Percentiles rank a stretch among this genome's conserved stretches.
Evolutionary conservation across 495 filamentous ascomycete species (phyloP).

Genomic region (Pseudotulostoma volvatum): DNA sequence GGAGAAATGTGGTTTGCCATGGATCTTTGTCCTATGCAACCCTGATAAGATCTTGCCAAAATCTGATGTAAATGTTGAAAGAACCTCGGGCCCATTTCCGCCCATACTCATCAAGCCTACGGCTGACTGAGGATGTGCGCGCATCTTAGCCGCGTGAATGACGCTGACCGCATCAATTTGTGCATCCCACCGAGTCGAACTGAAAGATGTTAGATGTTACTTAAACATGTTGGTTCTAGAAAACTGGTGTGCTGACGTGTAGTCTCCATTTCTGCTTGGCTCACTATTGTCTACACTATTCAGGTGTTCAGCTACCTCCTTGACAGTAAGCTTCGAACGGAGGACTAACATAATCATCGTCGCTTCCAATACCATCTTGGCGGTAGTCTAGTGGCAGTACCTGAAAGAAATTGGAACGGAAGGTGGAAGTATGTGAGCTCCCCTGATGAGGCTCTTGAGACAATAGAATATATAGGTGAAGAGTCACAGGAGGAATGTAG

Average conservation of each 20-base stretch:
- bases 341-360: constrained; percentile 54
- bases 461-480: too few species aligned
- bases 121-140: constrained; percentile 87
- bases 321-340: neutral
- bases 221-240: neutral
- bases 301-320: neutral
- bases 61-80: constrained; percentile 88
- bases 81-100: constrained; percentile 86
- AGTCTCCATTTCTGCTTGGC: constrained; percentile 93
- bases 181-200: constrained; percentile 85
- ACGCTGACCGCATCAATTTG: constrained; percentile 89
- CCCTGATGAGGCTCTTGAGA: too few species aligned
- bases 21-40: constrained; percentile 86
- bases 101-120: constrained; percentile 99
- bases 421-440: too few species aligned
- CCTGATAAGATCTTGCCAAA: constrained; percentile 90
- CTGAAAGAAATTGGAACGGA: constrained; percentile 94
- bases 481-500: too few species aligned
- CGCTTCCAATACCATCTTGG: constrained; percentile 55
- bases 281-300: constrained; percentile 91
- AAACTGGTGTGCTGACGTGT: constrained; percentile 29
- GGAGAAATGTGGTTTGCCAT: constrained; percentile 67
- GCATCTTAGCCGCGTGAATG: constrained; percentile 85
- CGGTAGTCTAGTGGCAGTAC: constrained; percentile 49
- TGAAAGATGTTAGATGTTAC: constrained; percentile 12